Percentiles rank a stretch among this genome's conserved stretches.
phyloP scores from a whole-genome alignment of 768 basidiomycete species.

The Xanthoconium purpureum region DNA sequence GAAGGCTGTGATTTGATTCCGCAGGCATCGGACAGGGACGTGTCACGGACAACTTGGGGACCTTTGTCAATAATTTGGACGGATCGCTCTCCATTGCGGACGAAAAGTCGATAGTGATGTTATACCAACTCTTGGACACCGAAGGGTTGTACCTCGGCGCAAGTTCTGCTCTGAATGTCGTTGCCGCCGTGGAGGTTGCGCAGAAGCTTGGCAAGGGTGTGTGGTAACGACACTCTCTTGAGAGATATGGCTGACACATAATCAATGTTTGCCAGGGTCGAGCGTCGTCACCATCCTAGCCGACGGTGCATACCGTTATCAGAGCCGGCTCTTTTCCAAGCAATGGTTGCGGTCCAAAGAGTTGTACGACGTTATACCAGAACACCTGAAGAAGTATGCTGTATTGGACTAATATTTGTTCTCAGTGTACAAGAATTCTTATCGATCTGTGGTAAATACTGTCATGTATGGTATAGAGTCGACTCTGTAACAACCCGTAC shows the following conservation, averaged over 20 bases:
- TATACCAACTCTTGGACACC: constrained; percentile 86
- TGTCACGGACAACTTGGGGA: constrained; percentile 85
- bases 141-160: constrained; percentile 96
- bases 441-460: too few relatives aligned
- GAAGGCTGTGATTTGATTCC: not conserved
- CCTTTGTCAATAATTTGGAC: constrained; percentile 71
- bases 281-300: constrained; percentile 86
- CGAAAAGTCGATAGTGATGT: constrained; percentile 85
- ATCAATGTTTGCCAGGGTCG: constrained; percentile 48
- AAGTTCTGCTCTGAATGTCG: constrained; percentile 91
- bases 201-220: constrained; percentile 78
- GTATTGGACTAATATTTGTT: constrained; percentile 59
- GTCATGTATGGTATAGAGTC: too few relatives aligned
- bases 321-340: constrained; percentile 92
- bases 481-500: too few relatives aligned
- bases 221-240: not conserved
- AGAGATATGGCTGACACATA: not conserved
- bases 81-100: constrained; percentile 89
- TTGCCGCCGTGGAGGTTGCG: constrained; percentile 88
- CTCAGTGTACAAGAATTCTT: too few relatives aligned
- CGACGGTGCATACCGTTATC: constrained; percentile 97
- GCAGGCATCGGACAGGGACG: constrained; percentile 96
- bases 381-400: constrained; percentile 82
- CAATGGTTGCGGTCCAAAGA: constrained; percentile 85
- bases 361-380: constrained; percentile 74